phyloP scores from a whole-genome alignment of 768 basidiomycete genomes.

The Mycena alexandri region DNA sequence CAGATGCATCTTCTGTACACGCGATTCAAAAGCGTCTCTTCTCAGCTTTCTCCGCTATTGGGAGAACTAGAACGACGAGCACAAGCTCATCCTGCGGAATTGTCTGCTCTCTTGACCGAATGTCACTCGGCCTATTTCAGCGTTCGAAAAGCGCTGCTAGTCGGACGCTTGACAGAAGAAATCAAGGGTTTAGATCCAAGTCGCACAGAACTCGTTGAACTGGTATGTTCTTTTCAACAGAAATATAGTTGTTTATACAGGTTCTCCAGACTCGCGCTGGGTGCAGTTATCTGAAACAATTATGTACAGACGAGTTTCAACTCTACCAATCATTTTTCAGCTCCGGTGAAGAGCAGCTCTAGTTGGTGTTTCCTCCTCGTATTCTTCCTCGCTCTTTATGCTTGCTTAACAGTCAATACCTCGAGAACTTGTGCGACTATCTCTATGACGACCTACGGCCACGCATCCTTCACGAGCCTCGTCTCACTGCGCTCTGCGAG shows the following conservation, averaged over 20 bases:
- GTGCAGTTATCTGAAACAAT: constrained; percentile 91
- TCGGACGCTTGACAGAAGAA: constrained; percentile 82
- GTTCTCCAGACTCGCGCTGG: constrained; percentile 83
- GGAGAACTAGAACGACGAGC: constrained; percentile 89
- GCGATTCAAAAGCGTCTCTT: constrained; percentile 81
- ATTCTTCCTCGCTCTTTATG: not conserved
- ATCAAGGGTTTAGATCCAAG: constrained; percentile 85
- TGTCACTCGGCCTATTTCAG: constrained; percentile 90
- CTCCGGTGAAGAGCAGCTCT: constrained; percentile 78
- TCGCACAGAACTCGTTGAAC: constrained; percentile 86
- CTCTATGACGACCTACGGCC: constrained; percentile 97
- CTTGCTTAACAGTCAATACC: constrained; percentile 72
- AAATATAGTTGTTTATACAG: constrained; percentile 3
- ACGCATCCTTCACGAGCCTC: constrained; percentile 92
- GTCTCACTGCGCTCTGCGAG: constrained; percentile 89
- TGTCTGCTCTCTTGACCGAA: constrained; percentile 83
- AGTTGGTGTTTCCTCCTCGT: constrained; percentile 50
- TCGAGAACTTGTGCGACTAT: constrained; percentile 93
- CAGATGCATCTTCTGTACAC: constrained; percentile 91
- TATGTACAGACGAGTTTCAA: constrained; percentile 91
- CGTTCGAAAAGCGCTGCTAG: constrained; percentile 78
- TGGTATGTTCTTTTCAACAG: constrained; percentile 65
- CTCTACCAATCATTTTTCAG: constrained; percentile 90
- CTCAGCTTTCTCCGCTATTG: constrained; percentile 81
- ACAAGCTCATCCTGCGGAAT: constrained; percentile 82